phyloP scores from a whole-genome alignment of 768 basidiomycete species.

The Gloeostereum incarnatum region DNA sequence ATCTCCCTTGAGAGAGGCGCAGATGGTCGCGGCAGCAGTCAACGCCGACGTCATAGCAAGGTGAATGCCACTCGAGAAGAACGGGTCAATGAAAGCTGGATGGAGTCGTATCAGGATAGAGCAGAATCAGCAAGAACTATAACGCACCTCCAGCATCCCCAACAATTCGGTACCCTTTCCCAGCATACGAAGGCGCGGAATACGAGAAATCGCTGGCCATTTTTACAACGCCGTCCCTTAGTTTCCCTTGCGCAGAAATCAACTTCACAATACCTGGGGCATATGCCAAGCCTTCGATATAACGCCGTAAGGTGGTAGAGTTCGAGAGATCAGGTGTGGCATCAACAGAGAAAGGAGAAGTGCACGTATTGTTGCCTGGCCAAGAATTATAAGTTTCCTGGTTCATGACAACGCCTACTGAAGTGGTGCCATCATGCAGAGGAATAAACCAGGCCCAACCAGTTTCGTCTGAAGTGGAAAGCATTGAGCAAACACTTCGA shows the following conservation, averaged over 20 bases:
- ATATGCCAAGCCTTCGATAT: slow-evolving; percentile 13
- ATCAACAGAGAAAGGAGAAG: slow-evolving; percentile 19
- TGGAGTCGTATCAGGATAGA: neutral
- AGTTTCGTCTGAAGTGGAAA: slow-evolving; percentile 39
- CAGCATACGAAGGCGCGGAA: slow-evolving; percentile 48
- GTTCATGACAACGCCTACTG: slow-evolving; percentile 55
- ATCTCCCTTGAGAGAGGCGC: slow-evolving; percentile 42
- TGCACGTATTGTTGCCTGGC: slow-evolving; percentile 9
- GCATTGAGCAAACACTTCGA: slow-evolving; percentile 1
- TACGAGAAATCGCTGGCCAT: slow-evolving; percentile 59
- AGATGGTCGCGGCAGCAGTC: slow-evolving; percentile 46
- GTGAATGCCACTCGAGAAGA: slow-evolving; percentile 59
- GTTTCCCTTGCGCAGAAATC: slow-evolving; percentile 15
- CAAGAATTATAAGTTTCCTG: slow-evolving; percentile 37
- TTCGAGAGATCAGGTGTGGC: slow-evolving; percentile 15
- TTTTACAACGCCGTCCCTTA: slow-evolving; percentile 34
- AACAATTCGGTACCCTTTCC: slow-evolving; percentile 45
- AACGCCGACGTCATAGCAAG: slow-evolving; percentile 55
- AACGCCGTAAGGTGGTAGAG: slow-evolving; percentile 14
- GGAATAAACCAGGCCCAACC: slow-evolving; percentile 73
- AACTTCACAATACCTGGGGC: slow-evolving; percentile 17
- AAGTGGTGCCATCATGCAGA: slow-evolving; percentile 54
- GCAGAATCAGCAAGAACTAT: neutral
- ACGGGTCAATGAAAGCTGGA: slow-evolving; percentile 55
- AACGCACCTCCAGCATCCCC: slow-evolving; percentile 56